Evolutionary conservation across 1,139 yeast species (phyloP).

Genomic region (Nakaseomyces bracarensis): DNA sequence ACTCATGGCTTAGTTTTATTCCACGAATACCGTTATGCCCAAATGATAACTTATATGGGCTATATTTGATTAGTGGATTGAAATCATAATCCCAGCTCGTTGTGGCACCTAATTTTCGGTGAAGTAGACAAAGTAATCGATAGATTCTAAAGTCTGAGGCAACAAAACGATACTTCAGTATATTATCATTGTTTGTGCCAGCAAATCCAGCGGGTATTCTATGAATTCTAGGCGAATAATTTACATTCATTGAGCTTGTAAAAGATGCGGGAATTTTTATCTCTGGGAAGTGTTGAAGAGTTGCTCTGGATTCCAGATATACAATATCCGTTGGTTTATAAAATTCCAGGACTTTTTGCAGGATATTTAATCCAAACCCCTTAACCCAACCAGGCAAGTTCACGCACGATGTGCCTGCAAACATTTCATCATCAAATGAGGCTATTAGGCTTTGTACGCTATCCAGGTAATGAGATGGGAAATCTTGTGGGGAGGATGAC

Average conservation of each 20-base stretch:
- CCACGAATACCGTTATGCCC: constrained; percentile 23
- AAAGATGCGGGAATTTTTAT: constrained; percentile 22
- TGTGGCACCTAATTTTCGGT: constrained; percentile 29
- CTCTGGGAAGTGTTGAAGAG: constrained; percentile 24
- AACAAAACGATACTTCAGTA: constrained; percentile 16
- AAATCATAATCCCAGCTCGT: constrained; percentile 38
- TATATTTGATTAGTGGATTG: constrained; percentile 38
- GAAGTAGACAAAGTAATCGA: constrained; percentile 48
- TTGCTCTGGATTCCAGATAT: constrained; percentile 37
- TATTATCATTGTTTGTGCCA: constrained; percentile 4
- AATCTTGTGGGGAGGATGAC: constrained; percentile 61
- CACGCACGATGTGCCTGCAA: constrained; percentile 45
- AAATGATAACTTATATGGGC: constrained; percentile 48
- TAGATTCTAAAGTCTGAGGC: constrained; percentile 47
- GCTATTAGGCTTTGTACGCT: constrained; percentile 40
- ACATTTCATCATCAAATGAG: constrained; percentile 27
- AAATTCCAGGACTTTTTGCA: constrained; percentile 40
- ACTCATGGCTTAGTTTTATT: constrained; percentile 33
- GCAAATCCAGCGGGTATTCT: constrained; percentile 14
- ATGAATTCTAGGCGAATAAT: constrained; percentile 18
- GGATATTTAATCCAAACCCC: constrained; percentile 71
- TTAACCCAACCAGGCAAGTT: constrained; percentile 94
- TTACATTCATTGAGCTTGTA: constrained; percentile 14
- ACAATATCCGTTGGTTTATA: constrained; percentile 52
- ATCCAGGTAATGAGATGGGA: constrained; percentile 49